Evolutionary conservation across 164 flowering plant species (phyloP).

Genomic region (Santalum album): DNA sequence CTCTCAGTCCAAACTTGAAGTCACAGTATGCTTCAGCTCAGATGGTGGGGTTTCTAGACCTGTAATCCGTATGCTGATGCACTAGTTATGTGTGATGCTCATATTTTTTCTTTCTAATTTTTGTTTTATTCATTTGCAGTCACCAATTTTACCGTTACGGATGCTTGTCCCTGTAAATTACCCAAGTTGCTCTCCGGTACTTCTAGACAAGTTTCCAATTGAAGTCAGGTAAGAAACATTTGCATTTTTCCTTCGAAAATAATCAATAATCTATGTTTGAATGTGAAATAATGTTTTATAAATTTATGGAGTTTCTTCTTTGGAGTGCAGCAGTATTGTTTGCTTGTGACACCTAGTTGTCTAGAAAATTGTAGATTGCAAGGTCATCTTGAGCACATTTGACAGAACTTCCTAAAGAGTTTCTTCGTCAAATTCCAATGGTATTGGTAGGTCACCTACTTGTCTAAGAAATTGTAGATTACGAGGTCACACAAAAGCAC

Average conservation of each 20-base stretch:
- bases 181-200: conserved; percentile 75
- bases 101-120: conserved; percentile 6
- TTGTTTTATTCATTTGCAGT: conserved; percentile 37
- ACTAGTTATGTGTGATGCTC: background rate
- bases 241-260: too few species aligned
- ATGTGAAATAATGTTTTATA: too few species aligned
- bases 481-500: too few species aligned
- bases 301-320: background rate
- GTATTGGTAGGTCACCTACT: too few species aligned
- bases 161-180: conserved; percentile 77
- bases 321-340: too few species aligned
- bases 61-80: background rate
- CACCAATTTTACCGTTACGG: conserved; percentile 69
- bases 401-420: too few species aligned
- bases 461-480: too few species aligned
- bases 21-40: conserved; percentile 63
- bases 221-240: conserved; percentile 52
- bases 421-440: too few species aligned
- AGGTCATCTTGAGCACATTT: too few species aligned
- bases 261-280: too few species aligned
- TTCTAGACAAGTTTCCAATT: conserved; percentile 74
- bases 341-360: too few species aligned
- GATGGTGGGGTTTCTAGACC: conserved; percentile 38
- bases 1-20: conserved; percentile 70
- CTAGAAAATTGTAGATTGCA: too few species aligned